phyloP scores from a whole-genome alignment of 1,284 basidiomycete genomes.

The Ganoderma lucidum region DNA sequence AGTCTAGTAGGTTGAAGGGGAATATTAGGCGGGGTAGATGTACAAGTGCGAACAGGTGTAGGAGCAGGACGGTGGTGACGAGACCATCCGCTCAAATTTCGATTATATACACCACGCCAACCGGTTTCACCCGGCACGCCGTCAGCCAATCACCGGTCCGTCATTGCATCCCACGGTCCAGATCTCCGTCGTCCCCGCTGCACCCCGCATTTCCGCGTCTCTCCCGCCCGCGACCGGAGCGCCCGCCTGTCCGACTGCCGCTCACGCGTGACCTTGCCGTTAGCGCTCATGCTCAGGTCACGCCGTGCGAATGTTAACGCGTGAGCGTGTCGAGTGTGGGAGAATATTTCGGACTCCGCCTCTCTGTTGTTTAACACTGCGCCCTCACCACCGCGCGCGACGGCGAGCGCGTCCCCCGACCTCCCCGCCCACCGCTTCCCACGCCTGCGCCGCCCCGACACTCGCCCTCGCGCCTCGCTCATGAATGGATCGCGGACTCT shows the following conservation, averaged over 20 bases:
- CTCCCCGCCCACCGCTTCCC: conserved; percentile 25
- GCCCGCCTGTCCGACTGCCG: conserved; percentile 10
- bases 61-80: conserved; percentile 26
- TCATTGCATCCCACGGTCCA: conserved; percentile 18
- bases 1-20: conserved; percentile 37
- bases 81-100: conserved; percentile 36
- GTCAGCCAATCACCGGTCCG: conserved; percentile 29
- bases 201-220: conserved; percentile 12
- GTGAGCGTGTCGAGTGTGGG: conserved; percentile 36
- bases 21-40: conserved; percentile 34
- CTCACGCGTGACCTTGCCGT: not conserved
- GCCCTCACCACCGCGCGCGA: conserved; percentile 41
- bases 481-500: conserved; percentile 37
- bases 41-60: conserved; percentile 31
- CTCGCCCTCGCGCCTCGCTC: conserved; percentile 22
- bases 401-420: conserved; percentile 38
- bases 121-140: conserved; percentile 29
- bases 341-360: conserved; percentile 39
- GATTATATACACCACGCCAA: conserved; percentile 38
- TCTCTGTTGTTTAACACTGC: conserved; percentile 37
- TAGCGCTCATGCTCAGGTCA: conserved; percentile 17
- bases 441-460: conserved; percentile 20
- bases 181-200: conserved; percentile 9
- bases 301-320: conserved; percentile 36
- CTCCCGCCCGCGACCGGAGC: conserved; percentile 21